These are phyloP conservation scores for Populus pruinosa DNA, from an alignment of 345 rosid species.

Conservation along the genomic window DNA sequence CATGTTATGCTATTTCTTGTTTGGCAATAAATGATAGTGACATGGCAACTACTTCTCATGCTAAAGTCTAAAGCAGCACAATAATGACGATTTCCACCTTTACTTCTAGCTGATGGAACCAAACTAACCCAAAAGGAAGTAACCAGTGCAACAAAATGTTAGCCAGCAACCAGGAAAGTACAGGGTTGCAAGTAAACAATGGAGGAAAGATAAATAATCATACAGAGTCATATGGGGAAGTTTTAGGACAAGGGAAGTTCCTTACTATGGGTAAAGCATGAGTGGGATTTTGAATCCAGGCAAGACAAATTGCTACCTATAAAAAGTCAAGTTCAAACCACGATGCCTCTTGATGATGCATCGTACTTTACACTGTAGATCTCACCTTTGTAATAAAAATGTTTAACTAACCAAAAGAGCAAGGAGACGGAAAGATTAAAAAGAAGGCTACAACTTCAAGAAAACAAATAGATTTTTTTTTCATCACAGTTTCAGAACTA, in stretches of 20 bases:
- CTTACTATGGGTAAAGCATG: not conserved
- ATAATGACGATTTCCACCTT: constrained; percentile 33
- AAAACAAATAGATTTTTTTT: constrained; percentile 18
- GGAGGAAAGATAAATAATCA: not conserved
- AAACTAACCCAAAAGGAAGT: constrained; percentile 24
- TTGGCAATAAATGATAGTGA: constrained; percentile 38
- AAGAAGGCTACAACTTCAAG: constrained; percentile 23
- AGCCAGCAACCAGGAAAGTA: constrained; percentile 11
- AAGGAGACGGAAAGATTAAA: not conserved
- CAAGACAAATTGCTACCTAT: constrained; percentile 12
- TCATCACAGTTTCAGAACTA: constrained; percentile 18
- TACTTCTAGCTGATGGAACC: constrained; percentile 27
- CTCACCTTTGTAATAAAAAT: constrained; percentile 22
- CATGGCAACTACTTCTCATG: constrained; percentile 42
- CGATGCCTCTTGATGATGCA: constrained; percentile 11
- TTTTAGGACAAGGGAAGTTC: not conserved
- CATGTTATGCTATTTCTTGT: constrained; percentile 21
- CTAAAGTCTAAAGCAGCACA: constrained; percentile 41
- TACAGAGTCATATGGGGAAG: not conserved
- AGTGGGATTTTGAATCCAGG: constrained; percentile 1
- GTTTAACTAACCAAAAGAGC: not conserved
- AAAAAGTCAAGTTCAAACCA: constrained; percentile 1
- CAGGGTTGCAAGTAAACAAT: not conserved
- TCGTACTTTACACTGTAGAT: constrained; percentile 32
- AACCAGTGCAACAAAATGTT: constrained; percentile 13